Evolutionary conservation across 345 rosid genomes (phyloP).

Genomic region (Populus pruinosa): DNA sequence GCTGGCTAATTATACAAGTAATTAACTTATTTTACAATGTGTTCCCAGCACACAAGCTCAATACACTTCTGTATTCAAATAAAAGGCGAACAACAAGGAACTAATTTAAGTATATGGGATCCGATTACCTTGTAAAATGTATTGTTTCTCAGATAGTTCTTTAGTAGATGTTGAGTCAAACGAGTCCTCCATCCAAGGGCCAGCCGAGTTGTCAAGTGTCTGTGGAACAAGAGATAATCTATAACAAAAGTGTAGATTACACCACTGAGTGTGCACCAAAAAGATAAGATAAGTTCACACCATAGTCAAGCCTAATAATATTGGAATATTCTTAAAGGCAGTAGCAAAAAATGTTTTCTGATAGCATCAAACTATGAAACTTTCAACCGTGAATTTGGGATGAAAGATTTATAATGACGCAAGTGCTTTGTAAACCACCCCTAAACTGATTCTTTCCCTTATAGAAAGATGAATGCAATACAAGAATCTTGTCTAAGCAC

Average conservation of each 20-base stretch:
- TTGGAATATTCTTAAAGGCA: not conserved
- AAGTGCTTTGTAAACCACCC: not conserved
- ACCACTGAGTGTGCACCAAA: not conserved
- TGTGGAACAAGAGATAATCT: conserved; percentile 21
- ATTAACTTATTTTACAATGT: conserved; percentile 6
- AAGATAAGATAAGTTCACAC: not conserved
- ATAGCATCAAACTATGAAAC: not conserved
- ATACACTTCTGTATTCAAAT: conserved; percentile 12
- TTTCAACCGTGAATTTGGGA: not conserved
- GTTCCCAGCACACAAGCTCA: conserved; percentile 2
- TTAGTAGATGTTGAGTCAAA: conserved; percentile 81
- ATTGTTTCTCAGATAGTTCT: conserved; percentile 84
- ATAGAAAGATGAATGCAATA: not conserved
- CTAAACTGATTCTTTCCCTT: not conserved
- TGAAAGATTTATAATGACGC: not conserved
- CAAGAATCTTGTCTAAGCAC: not conserved
- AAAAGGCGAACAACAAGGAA: not conserved
- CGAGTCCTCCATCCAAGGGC: conserved; percentile 98
- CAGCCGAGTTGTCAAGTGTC: conserved; percentile 78
- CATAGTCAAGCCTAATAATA: not conserved
- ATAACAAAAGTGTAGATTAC: not conserved
- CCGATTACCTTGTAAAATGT: conserved; percentile 85
- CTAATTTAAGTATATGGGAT: not conserved
- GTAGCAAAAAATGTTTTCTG: no score
- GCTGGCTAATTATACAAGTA: not conserved